Evolutionary conservation across 805 yeast genomes (phyloP).

Genomic region (Spathaspora gorwiae): DNA sequence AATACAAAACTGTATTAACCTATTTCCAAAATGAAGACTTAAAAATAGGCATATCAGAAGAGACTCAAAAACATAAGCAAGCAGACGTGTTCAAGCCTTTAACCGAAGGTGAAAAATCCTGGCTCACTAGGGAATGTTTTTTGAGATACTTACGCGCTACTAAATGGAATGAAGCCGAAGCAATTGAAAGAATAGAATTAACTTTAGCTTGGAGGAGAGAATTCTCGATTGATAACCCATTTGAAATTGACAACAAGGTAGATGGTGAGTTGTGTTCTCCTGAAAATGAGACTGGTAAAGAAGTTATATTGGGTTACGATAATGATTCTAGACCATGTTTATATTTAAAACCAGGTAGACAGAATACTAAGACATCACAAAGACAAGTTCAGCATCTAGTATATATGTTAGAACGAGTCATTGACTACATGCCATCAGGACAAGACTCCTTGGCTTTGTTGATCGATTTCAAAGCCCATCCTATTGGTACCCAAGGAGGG

Average conservation of each 20-base stretch:
- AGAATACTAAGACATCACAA: conserved; percentile 84
- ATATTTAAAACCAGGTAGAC: conserved; percentile 90
- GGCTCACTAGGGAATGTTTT: conserved; percentile 92
- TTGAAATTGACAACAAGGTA: conserved; percentile 44
- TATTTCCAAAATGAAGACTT: conserved; percentile 57
- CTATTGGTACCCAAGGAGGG: conserved; percentile 51
- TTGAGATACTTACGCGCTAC: conserved; percentile 89
- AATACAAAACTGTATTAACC: conserved; percentile 57
- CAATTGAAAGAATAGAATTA: conserved; percentile 67
- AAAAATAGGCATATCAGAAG: conserved; percentile 47
- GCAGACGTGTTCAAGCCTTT: conserved; percentile 25
- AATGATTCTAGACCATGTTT: conserved; percentile 87
- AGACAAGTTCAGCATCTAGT: conserved; percentile 96
- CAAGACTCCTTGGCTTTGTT: conserved; percentile 90
- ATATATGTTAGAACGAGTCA: conserved; percentile 85
- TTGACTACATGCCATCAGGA: conserved; percentile 93
- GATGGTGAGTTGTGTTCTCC: conserved; percentile 50
- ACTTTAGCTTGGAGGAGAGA: conserved; percentile 92
- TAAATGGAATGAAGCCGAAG: conserved; percentile 75
- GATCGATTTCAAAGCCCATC: conserved; percentile 86
- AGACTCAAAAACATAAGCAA: conserved; percentile 37
- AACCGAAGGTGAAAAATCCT: conserved; percentile 62
- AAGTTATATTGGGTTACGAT: conserved; percentile 87
- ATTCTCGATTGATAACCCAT: conserved; percentile 56
- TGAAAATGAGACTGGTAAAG: conserved; percentile 90